Conservation (phyloP, 1,284 basidiomycete species). For the Coniophora puteana region DNA sequence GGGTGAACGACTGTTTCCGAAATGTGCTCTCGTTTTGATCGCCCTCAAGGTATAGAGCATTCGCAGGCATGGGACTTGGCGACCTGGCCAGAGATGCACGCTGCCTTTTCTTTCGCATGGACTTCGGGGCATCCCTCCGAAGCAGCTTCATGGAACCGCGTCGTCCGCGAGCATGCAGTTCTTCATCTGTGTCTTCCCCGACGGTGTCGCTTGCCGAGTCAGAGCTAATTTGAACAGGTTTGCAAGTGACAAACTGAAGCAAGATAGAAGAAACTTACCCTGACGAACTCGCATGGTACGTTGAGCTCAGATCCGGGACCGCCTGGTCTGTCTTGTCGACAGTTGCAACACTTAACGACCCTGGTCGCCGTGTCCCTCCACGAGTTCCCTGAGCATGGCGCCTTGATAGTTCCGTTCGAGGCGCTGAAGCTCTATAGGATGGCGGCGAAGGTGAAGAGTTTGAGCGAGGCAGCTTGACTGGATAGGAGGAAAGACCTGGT, state of each 20-base stretch:
- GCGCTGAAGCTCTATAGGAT: slow-evolving; percentile 37
- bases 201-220: slow-evolving; percentile 26
- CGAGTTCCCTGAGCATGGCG: slow-evolving; percentile 34
- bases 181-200: slow-evolving; percentile 30
- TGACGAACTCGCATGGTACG: slow-evolving; percentile 78
- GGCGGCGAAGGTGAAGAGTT: slow-evolving; percentile 73
- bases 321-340: slow-evolving; percentile 24
- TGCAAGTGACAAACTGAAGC: slow-evolving; percentile 9
- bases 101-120: slow-evolving; percentile 25
- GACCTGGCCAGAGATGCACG: slow-evolving; percentile 17
- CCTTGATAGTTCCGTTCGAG: slow-evolving; percentile 39
- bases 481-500: slow-evolving; percentile 6
- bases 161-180: slow-evolving; percentile 23
- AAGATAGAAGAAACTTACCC: slow-evolving; percentile 38
- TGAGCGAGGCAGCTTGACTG: slow-evolving; percentile 69
- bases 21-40: slow-evolving; percentile 13
- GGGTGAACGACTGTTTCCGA: slow-evolving; percentile 18
- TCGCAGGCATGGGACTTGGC: slow-evolving; percentile 18
- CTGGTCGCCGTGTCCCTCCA: slow-evolving; percentile 34
- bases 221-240: slow-evolving; percentile 17
- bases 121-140: slow-evolving; percentile 18
- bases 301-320: slow-evolving; percentile 72
- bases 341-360: slow-evolving; percentile 16
- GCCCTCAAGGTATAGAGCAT: slow-evolving; percentile 16
- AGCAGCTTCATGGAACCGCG: slow-evolving; percentile 22